Evolutionary conservation across 345 rosid species (phyloP).

Genomic region (Salix koriyanagi): DNA sequence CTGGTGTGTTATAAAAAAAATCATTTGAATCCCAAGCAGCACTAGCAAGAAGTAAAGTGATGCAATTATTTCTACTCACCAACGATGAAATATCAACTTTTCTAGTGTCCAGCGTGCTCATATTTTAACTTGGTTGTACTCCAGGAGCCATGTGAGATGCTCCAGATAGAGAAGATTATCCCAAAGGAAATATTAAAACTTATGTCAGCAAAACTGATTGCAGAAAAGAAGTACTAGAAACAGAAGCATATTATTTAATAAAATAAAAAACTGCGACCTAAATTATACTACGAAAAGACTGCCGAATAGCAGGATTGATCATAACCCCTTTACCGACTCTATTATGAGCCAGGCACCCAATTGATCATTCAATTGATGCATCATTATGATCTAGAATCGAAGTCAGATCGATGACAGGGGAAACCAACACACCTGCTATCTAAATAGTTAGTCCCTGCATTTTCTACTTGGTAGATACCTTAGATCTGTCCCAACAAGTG

Average conservation of each 20-base stretch:
- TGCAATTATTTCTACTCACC: neutral
- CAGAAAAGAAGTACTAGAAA: neutral
- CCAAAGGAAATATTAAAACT: neutral
- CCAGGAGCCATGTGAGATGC: conserved; percentile 99
- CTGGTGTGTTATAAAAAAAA: no score
- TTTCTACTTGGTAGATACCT: neutral
- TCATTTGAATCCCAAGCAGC: neutral
- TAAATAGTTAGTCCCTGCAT: neutral
- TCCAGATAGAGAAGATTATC: conserved; percentile 19
- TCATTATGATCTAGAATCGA: neutral
- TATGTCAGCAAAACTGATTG: neutral
- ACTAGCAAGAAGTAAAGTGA: neutral
- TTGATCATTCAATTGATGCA: neutral
- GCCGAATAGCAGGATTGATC: no score
- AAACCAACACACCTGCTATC: neutral
- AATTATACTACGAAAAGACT: conserved; percentile 76
- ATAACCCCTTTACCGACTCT: no score
- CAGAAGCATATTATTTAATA: neutral
- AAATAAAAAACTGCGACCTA: neutral
- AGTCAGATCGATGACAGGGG: neutral
- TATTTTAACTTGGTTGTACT: conserved; percentile 55
- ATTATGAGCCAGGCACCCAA: no score
- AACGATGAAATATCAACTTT: neutral
- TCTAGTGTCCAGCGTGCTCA: neutral
- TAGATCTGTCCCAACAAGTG: neutral